A percentile compares a stretch with the other conserved stretches of the same genome.
Evolutionary conservation across 2,329 filamentous ascomycete genomes (phyloP).

Genomic region (Chrysoporthe cubensis): DNA sequence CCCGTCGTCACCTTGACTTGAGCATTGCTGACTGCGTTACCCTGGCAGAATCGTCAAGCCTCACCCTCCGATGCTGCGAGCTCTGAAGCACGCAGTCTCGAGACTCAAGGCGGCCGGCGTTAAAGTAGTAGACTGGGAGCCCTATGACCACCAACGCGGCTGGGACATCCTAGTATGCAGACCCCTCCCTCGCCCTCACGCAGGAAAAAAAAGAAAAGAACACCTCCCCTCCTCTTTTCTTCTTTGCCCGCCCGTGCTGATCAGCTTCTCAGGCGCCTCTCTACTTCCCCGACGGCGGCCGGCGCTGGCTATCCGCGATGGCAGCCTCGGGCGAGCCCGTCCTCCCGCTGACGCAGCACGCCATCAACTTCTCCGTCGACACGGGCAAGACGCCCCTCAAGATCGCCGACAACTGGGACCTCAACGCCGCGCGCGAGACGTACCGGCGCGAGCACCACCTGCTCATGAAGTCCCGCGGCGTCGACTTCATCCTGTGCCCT

Average conservation of each 20-base stretch:
- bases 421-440: conserved; percentile 17
- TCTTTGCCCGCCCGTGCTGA: neutral
- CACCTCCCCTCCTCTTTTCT: neutral
- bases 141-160: conserved; percentile 24
- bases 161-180: conserved; percentile 18
- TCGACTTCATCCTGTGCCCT: conserved; percentile 28
- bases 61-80: conserved; percentile 27
- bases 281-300: conserved; percentile 21
- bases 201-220: too few relatives aligned
- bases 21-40: neutral
- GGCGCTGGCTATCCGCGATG: conserved; percentile 23
- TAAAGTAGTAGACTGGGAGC: conserved; percentile 29
- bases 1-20: too few relatives aligned
- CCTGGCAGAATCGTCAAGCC: conserved; percentile 19
- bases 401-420: conserved; percentile 21
- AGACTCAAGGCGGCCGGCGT: conserved; percentile 24
- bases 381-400: conserved; percentile 19
- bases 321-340: conserved; percentile 27
- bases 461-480: conserved; percentile 25
- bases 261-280: neutral
- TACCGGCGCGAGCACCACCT: conserved; percentile 28
- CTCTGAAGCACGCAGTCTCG: conserved; percentile 15
- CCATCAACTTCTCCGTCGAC: conserved; percentile 21
- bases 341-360: conserved; percentile 28
- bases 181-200: too few relatives aligned